phyloP scores from a whole-genome alignment of 2,329 filamentous ascomycete genomes.

The Pseudogymnoascus sp. region DNA sequence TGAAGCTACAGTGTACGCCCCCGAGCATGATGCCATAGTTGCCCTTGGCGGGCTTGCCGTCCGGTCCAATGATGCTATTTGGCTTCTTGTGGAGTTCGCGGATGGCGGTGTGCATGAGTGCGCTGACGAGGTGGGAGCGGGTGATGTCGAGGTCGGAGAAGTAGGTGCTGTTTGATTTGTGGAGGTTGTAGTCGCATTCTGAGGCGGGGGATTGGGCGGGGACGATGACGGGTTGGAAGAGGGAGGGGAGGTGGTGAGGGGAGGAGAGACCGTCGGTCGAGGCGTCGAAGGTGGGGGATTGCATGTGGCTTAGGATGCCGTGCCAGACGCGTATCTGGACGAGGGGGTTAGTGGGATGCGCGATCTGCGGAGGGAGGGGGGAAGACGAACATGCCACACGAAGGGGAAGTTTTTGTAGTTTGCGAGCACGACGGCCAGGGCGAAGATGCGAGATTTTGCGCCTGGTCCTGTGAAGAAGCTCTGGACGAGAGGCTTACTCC shows the following conservation, averaged over 20 bases:
- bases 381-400: slow-evolving; percentile 48
- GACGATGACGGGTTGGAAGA: slow-evolving; percentile 56
- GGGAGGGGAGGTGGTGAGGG: slow-evolving; percentile 34
- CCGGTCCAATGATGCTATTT: slow-evolving; percentile 38
- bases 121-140: slow-evolving; percentile 70
- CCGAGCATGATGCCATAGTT: slow-evolving; percentile 59
- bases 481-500: slow-evolving; percentile 18
- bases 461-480: slow-evolving; percentile 26
- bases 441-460: slow-evolving; percentile 23
- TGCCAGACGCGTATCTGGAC: slow-evolving; percentile 39
- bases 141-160: slow-evolving; percentile 64
- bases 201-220: slow-evolving; percentile 49
- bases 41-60: slow-evolving; percentile 42
- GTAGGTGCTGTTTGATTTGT: slow-evolving; percentile 65
- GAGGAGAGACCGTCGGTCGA: slow-evolving; percentile 26
- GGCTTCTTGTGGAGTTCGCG: slow-evolving; percentile 42
- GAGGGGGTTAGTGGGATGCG: not conserved
- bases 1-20: slow-evolving; percentile 65
- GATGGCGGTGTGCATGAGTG: slow-evolving; percentile 54
- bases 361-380: not conserved
- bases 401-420: slow-evolving; percentile 53
- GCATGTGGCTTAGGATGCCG: slow-evolving; percentile 36
- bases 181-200: slow-evolving; percentile 66
- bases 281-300: slow-evolving; percentile 32
- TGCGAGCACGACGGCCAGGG: slow-evolving; percentile 34